These are phyloP conservation scores for Nissolia schottii DNA, from an alignment of 306 rosid species.

Conservation along the genomic window DNA sequence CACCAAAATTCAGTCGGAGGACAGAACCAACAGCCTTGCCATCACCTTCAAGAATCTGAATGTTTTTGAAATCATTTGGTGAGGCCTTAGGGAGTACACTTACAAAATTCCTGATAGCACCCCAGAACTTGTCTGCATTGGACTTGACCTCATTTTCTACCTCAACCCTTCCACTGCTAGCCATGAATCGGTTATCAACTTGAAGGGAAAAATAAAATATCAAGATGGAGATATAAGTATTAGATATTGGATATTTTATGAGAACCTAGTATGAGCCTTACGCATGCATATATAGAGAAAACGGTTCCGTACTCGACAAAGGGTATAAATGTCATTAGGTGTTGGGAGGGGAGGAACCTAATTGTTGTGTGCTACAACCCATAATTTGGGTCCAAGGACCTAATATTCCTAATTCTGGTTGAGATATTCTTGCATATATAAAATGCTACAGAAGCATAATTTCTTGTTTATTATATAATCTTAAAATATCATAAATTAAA, in stretches of 20 bases:
- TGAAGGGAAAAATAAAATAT: neutral
- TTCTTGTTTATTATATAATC: too few species aligned
- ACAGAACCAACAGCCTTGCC: constrained; percentile 71
- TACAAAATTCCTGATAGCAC: constrained; percentile 14
- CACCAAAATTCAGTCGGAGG: constrained; percentile 48
- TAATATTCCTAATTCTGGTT: too few species aligned
- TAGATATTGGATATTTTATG: neutral
- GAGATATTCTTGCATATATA: too few species aligned
- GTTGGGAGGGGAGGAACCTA: too few species aligned
- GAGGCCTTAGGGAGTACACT: constrained; percentile 35
- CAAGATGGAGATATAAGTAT: neutral
- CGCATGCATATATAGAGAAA: neutral
- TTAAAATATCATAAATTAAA: too few species aligned
- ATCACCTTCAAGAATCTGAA: constrained; percentile 70
- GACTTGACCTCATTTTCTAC: constrained; percentile 33
- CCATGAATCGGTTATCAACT: constrained; percentile 14
- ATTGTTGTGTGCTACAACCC: too few species aligned
- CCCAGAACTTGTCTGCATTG: constrained; percentile 31
- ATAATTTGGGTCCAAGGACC: too few species aligned
- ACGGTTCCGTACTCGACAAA: too few species aligned
- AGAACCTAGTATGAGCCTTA: neutral
- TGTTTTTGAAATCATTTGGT: constrained; percentile 67
- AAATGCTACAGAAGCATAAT: too few species aligned
- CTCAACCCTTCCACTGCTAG: constrained; percentile 35
- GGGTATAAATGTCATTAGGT: too few species aligned